Base-by-base conservation (phyloP, 441 rosid species). In the Dalechampia spathulata region DNA sequence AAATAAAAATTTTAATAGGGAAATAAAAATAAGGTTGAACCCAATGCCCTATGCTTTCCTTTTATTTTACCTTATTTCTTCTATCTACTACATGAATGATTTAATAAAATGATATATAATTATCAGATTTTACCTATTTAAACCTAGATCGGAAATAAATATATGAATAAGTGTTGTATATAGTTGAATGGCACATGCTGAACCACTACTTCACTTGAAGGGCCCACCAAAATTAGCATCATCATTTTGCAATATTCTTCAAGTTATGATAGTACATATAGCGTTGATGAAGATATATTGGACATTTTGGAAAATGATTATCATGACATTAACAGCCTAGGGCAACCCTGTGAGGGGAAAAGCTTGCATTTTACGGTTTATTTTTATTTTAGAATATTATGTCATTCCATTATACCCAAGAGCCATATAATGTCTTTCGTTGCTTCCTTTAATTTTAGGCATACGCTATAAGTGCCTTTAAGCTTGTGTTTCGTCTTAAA, bases 381-480 rank as follows among this genome's bases (percentile, higher is more conserved):
- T 12, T 40, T 65, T 15, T 61, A 62, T 57, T 51, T 58, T 51
- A 71, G 60, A 56, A 51, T 32, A 30, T 19, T n/a, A n/a, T 50
- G 12, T 21, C 19, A 66, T 61, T 77, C 63, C 78, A 66, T 62
- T 58, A 60, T 64, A 66, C 55, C 63, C 46, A 70, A 70, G 74
- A 75, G 75, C 42, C 83, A 70, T 64, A 30, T 30, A 30, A 14
- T 54, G 37, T 68, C 32, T 59, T 49, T 38, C 58, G 55, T 58
- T 63, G 73, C 61, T 71, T 65, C 68, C 75, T 72, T 66, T 58
- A 62, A 49, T 70, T 70, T 71, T 68, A 73, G 72, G 63, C 72
- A 66, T 67, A 58, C 71, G 52, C 62, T 53, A 64, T 32, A 23
- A 46, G 46, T 61, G 55, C 64, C 80, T 77, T 82, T 63, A 77